Percentiles rank a stretch among this genome's conserved stretches.
Evolutionary conservation across 192 early-diverging fungal genomes (phyloP).

Genomic region (Coemansia biformis): DNA sequence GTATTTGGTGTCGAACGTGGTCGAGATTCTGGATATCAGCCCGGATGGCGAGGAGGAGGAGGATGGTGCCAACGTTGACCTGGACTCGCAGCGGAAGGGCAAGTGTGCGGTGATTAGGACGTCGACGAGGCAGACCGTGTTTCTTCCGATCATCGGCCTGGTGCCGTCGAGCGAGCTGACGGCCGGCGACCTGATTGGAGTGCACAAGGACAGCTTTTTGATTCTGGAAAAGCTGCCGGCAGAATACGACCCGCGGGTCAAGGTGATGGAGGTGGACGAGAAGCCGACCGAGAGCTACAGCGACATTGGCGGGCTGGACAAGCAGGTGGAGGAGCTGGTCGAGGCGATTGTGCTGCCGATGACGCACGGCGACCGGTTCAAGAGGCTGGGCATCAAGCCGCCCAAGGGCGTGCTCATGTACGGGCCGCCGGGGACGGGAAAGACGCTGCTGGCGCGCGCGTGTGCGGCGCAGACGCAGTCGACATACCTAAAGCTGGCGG

Average conservation of each 20-base stretch:
- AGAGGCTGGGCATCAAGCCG: slow-evolving; percentile 81
- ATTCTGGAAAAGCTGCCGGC: slow-evolving; percentile 93
- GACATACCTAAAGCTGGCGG: slow-evolving; percentile 92
- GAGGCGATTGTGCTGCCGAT: slow-evolving; percentile 84
- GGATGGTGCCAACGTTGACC: slow-evolving; percentile 89
- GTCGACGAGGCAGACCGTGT: slow-evolving; percentile 92
- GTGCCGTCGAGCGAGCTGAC: slow-evolving; percentile 84
- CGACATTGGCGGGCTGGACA: slow-evolving; percentile 87
- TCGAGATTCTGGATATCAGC: slow-evolving; percentile 92
- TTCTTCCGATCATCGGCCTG: slow-evolving; percentile 93
- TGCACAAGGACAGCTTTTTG: slow-evolving; percentile 96
- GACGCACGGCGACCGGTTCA: slow-evolving; percentile 80
- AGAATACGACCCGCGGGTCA: slow-evolving; percentile 97
- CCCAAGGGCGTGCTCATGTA: slow-evolving; percentile 84
- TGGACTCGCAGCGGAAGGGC: slow-evolving; percentile 89
- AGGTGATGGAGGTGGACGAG: slow-evolving; percentile 99
- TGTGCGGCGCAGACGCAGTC: slow-evolving; percentile 97
- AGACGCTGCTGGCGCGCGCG: slow-evolving; percentile 93
- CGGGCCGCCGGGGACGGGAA: slow-evolving; percentile 79
- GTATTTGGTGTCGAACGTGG: slow-evolving; percentile 92
- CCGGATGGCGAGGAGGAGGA: slow-evolving; percentile 87
- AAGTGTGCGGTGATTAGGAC: slow-evolving; percentile 98
- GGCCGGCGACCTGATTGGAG: slow-evolving; percentile 96
- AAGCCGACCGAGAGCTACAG: slow-evolving; percentile 97
- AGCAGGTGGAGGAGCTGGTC: slow-evolving; percentile 82